A percentile compares a stretch with the other conserved stretches of the same genome.
phyloP scores from a whole-genome alignment of 1,284 basidiomycete species.

The Mycena citricolor region DNA sequence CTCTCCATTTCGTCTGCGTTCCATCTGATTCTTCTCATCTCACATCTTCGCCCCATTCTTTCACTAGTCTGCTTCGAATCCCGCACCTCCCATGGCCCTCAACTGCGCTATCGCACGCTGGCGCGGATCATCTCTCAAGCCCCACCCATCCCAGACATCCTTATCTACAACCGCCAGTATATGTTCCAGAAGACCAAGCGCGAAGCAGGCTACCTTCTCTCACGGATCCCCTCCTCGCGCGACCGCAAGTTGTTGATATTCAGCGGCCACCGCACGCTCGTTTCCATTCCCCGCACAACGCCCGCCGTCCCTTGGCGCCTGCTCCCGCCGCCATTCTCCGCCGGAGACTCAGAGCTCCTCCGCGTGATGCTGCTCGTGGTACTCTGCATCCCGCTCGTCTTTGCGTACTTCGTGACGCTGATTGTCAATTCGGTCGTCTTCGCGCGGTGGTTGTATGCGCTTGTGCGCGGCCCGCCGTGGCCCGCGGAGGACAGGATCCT shows the following conservation, averaged over 20 bases:
- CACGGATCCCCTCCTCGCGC: constrained; percentile 6
- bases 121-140: constrained; percentile 2
- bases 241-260: constrained; percentile 8
- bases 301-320: constrained; percentile 12
- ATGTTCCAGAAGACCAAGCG: constrained; percentile 5
- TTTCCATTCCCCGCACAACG: constrained; percentile 9
- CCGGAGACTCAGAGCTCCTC: not conserved
- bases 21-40: constrained; percentile 16
- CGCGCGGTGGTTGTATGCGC: constrained; percentile 7
- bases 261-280: not conserved
- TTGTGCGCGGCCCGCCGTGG: constrained; percentile 6
- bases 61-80: constrained; percentile 12
- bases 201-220: constrained; percentile 7
- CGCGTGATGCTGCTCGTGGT: constrained; percentile 10
- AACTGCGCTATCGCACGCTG: not conserved
- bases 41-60: constrained; percentile 8
- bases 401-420: constrained; percentile 19
- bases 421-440: constrained; percentile 11
- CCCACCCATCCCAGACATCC: constrained; percentile 19
- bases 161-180: constrained; percentile 12
- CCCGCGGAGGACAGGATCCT: constrained; percentile 12
- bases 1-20: constrained; percentile 14
- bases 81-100: not conserved
- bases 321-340: constrained; percentile 11
- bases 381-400: constrained; percentile 17